Evolutionary conservation across 805 yeast species (phyloP).

Genomic region (Wilhelminamyces savonicus): DNA sequence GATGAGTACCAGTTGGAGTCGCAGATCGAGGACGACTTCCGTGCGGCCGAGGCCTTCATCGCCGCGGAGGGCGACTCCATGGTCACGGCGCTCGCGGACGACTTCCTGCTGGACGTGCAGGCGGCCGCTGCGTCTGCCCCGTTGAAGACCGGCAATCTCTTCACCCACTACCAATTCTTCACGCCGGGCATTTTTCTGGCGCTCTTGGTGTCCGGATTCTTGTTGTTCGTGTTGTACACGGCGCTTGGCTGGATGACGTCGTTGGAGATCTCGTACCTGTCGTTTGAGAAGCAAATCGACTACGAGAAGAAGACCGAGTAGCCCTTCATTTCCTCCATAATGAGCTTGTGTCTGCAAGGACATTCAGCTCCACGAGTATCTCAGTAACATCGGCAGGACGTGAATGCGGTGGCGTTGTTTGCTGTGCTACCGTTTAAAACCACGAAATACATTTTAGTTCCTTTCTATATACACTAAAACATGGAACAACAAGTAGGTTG

Average conservation of each 20-base stretch:
- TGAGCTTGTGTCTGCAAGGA: too few relatives aligned
- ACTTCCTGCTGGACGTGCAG: slow-evolving; percentile 1
- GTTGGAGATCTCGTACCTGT: slow-evolving; percentile 71
- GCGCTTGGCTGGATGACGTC: slow-evolving; percentile 70
- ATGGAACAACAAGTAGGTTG: too few relatives aligned
- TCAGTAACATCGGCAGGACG: too few relatives aligned
- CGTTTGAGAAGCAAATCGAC: slow-evolving; percentile 67
- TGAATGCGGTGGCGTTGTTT: too few relatives aligned
- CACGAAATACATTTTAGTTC: too few relatives aligned
- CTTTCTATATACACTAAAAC: too few relatives aligned
- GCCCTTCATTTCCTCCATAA: too few relatives aligned
- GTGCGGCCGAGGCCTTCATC: slow-evolving; percentile 25
- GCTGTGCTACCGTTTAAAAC: too few relatives aligned
- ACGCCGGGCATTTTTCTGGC: slow-evolving; percentile 79
- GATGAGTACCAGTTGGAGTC: background rate
- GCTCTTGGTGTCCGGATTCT: slow-evolving; percentile 55
- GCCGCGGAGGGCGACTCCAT: slow-evolving; percentile 20
- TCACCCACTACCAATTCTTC: slow-evolving; percentile 64
- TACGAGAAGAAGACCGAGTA: slow-evolving; percentile 43
- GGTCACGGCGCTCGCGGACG: slow-evolving; percentile 15
- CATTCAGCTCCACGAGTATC: too few relatives aligned
- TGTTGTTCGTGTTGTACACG: slow-evolving; percentile 48
- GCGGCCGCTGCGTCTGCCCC: slow-evolving; percentile 1
- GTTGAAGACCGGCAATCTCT: slow-evolving; percentile 34
- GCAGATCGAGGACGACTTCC: slow-evolving; percentile 8